Evolutionary conservation across 2,329 filamentous ascomycete genomes (phyloP).

Genomic region (Onygena corvina): DNA sequence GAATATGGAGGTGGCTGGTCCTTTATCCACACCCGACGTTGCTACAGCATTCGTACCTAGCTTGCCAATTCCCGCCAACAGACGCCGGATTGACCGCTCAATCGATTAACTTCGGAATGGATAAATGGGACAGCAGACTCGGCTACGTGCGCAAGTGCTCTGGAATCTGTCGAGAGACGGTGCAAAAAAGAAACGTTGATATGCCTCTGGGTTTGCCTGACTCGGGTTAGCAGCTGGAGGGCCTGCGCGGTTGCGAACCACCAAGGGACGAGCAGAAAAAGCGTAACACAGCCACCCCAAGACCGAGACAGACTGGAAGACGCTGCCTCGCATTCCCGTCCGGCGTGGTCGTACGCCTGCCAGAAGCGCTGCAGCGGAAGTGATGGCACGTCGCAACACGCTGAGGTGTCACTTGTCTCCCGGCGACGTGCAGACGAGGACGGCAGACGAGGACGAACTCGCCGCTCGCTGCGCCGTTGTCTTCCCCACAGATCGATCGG

Average conservation of each 20-base stretch:
- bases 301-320: not conserved
- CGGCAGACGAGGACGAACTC: no score
- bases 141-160: not conserved
- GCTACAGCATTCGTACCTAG: no score
- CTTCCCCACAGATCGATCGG: no score
- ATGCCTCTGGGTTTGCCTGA: not conserved
- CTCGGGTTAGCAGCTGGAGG: not conserved
- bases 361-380: no score
- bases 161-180: not conserved
- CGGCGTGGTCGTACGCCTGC: no score
- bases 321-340: no score
- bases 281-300: not conserved
- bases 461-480: no score
- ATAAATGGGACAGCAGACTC: not conserved
- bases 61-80: conserved; percentile 3
- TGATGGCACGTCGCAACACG: no score
- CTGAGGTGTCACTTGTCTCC: no score
- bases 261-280: not conserved
- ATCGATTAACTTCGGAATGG: not conserved
- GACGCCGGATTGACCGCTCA: not conserved
- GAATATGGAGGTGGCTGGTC: no score
- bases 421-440: no score
- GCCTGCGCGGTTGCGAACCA: not conserved
- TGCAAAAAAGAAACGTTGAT: not conserved
- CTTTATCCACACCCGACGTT: no score